Base-by-base conservation (phyloP, 2,329 filamentous ascomycete genomes). In the Blastomyces parvus region DNA sequence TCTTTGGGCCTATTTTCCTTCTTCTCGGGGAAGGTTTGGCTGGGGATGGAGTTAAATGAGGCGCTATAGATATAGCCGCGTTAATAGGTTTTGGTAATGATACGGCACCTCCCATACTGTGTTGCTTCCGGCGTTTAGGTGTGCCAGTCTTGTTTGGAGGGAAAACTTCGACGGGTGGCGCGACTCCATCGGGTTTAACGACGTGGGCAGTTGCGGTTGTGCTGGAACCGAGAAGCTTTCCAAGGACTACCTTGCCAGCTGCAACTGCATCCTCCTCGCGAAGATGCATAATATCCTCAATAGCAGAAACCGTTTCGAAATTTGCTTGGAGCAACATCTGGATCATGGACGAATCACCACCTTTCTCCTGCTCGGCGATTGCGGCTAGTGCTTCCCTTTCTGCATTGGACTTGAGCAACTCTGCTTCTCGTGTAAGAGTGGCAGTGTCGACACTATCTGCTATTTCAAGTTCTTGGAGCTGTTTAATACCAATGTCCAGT, bases 291-390 rank as follows among this genome's bases (percentile, higher is more conserved):
- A 94, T 90, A 67, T 90, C 89, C 62, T 88, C 86, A 62, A 99
- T 84, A 0, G 91, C 90, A 4, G 90, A 82, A 65, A 97, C 84
- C 1, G 92, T 93, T 70, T 97, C 92, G 69, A 99, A 96, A 70
- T 97, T 93, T 14, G 93, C 90, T 61, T 89, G 88, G 13, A 97
- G 83, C 62, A 99, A 82, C 59, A 90, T 84, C 75, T 97, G 92
- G 70, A 96, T 82, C 67, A 89, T 85, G 22, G 84, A 85, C 25
- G 87, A 85, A 72, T 97, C 91, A 14, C 88, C 88, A 33, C 83
- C 82, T 77, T 88, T 93, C 66, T 97, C 92, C 70, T 94, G 87
- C 62, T 97, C 91, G 13, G 91, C 75, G 25, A 97, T 84, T 61
- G 90, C 86, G 14, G 83, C 79, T 67, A 93, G 84, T 0, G 88